A percentile compares a stretch with the other conserved stretches of the same genome.
Evolutionary conservation across 352 stramenopile species (phyloP).

Genomic region (Phytopythium oedochilum): DNA sequence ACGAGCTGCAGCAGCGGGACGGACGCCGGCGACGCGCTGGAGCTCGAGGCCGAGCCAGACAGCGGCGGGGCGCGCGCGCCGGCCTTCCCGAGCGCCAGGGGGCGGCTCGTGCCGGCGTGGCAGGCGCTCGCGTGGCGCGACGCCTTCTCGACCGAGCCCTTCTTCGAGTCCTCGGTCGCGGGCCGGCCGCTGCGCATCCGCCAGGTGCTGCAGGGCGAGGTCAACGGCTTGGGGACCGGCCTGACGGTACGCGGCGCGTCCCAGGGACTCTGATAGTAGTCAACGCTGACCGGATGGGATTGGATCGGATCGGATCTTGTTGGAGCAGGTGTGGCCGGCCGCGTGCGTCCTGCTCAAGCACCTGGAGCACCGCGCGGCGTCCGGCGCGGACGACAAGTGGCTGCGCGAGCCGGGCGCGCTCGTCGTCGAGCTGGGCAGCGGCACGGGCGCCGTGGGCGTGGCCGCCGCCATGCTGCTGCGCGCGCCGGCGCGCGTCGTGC

Average conservation of each 20-base stretch:
- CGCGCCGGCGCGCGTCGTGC: constrained; percentile 51
- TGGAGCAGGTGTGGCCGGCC: constrained; percentile 64
- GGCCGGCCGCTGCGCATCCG: constrained; percentile 48
- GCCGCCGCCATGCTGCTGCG: constrained; percentile 84
- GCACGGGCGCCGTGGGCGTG: constrained; percentile 90
- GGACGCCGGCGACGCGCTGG: background rate
- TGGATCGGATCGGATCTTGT: no score
- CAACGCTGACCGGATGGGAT: no score
- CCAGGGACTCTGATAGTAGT: no score
- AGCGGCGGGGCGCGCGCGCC: background rate
- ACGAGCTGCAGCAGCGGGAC: background rate
- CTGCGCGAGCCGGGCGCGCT: constrained; percentile 11
- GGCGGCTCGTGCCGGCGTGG: constrained; percentile 26
- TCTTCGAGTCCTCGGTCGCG: constrained; percentile 47
- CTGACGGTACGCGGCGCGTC: constrained; percentile 36
- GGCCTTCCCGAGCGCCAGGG: background rate
- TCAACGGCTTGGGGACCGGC: constrained; percentile 75
- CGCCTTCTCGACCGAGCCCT: constrained; percentile 56
- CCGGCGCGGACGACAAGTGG: constrained; percentile 11
- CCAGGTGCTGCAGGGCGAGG: constrained; percentile 73
- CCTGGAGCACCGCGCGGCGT: constrained; percentile 48
- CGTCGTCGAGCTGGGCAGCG: constrained; percentile 89
- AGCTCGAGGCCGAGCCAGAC: background rate
- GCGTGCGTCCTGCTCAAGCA: constrained; percentile 80
- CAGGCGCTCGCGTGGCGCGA: constrained; percentile 76